These are phyloP conservation scores for Nothophaeocryptopus gaeumannii DNA, from an alignment of 2,329 filamentous ascomycete genomes.

Conservation along the genomic window DNA sequence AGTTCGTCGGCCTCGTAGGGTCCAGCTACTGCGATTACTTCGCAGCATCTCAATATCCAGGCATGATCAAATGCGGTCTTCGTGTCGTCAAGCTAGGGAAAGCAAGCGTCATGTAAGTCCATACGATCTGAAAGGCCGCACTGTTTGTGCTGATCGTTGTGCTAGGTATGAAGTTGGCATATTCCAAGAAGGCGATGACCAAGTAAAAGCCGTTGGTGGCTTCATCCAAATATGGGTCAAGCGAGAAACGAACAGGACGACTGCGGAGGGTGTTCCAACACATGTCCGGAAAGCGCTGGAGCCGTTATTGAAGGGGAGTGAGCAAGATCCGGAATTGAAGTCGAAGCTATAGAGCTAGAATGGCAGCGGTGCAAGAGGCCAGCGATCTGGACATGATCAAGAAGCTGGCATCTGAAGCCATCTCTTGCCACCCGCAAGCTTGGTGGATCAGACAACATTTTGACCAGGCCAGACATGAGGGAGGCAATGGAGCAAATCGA, in stretches of 20 bases:
- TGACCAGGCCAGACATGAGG: no score
- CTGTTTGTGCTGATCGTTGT: neutral
- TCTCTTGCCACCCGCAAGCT: no score
- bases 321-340: slow-evolving; percentile 23
- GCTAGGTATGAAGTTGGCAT: slow-evolving; percentile 77
- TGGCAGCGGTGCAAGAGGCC: no score
- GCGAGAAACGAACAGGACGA: slow-evolving; percentile 66
- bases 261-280: slow-evolving; percentile 60
- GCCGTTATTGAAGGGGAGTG: slow-evolving; percentile 28
- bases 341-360: slow-evolving; percentile 20
- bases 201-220: slow-evolving; percentile 61
- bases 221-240: slow-evolving; percentile 44
- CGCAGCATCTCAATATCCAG: slow-evolving; percentile 70
- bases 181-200: slow-evolving; percentile 70
- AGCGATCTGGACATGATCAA: no score
- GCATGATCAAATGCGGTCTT: slow-evolving; percentile 75
- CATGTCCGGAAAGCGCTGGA: slow-evolving; percentile 50
- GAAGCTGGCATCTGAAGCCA: no score
- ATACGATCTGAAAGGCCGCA: neutral
- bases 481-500: no score
- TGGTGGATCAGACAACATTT: no score
- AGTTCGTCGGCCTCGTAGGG: slow-evolving; percentile 78
- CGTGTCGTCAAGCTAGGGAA: slow-evolving; percentile 80
- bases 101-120: slow-evolving; percentile 68
- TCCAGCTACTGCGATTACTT: slow-evolving; percentile 86